Percentiles rank a stretch among this genome's conserved stretches.
phyloP scores from a whole-genome alignment of 306 rosid genomes.

The Coriaria nepalensis region DNA sequence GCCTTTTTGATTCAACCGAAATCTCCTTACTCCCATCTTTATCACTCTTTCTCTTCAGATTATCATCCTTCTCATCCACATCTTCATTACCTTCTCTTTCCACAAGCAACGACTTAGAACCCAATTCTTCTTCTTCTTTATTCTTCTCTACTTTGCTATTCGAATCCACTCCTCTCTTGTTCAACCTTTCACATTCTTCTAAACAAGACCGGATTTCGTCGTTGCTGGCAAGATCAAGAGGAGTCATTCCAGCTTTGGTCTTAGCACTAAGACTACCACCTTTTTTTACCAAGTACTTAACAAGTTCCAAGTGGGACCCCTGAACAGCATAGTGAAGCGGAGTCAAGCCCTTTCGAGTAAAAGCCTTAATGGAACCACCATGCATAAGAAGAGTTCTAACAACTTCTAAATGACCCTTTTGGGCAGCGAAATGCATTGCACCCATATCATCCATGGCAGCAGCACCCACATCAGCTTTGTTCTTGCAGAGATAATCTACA shows the following conservation, averaged over 20 bases:
- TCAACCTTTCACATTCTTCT: conserved; percentile 32
- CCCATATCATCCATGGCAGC: conserved; percentile 98
- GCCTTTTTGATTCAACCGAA: conserved; percentile 37
- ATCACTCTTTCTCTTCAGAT: conserved; percentile 49
- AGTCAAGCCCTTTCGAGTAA: conserved; percentile 76
- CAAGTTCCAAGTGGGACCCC: conserved; percentile 67
- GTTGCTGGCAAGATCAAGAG: conserved; percentile 57
- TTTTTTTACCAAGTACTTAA: conserved; percentile 71
- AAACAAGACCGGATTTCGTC: conserved; percentile 52
- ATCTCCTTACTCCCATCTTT: conserved; percentile 30
- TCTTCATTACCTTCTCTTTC: conserved; percentile 24
- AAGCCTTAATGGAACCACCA: conserved; percentile 58
- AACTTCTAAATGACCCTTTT: conserved; percentile 77
- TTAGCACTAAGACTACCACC: conserved; percentile 49
- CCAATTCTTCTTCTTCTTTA: conserved; percentile 33
- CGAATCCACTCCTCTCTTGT: conserved; percentile 38
- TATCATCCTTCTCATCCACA: conserved; percentile 18
- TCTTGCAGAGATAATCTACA: conserved; percentile 56
- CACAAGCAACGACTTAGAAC: conserved; percentile 21
- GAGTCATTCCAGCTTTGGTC: conserved; percentile 72
- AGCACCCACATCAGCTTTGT: conserved; percentile 85
- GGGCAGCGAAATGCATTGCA: conserved; percentile 83
- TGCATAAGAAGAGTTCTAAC: conserved; percentile 40
- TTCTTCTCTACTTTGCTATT: conserved; percentile 17
- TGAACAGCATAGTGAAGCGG: conserved; percentile 77